Evolutionary conservation across 1,284 basidiomycete species (phyloP), one percentile per base, ranked within the genome.

Genomic region (Rugosomyces carneus): DNA sequence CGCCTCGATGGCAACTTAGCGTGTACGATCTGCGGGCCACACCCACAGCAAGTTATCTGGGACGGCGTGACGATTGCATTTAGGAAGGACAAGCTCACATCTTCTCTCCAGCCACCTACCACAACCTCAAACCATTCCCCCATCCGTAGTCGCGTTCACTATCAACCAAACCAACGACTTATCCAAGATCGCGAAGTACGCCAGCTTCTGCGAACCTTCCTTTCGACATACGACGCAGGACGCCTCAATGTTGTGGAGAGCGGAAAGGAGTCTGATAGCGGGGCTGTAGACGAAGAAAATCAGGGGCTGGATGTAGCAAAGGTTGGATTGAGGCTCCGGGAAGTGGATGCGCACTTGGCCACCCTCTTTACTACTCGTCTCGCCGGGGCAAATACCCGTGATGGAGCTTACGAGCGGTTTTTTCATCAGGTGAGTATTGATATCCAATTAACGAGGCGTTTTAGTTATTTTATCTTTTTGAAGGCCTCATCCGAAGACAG

Each of bases 11-110:
- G 21, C 23, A 38, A 27, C 18, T 42, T 47, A 40, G 19, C 4
- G 16, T 47, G 45, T 19, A 27, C 40, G 9, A 42, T 36, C 2
- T 47, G 45, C 37, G 40, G 45, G 6, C 40, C 40, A 39, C 15
- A 15, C 3, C 45, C 40, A 40, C 5, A 18, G 24, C 15, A 36
- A 5, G 21, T 45, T 18, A 40, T 45, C 18, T 35, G 32, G 32
- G 32, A 35, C 16, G 44, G 20, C 18, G 37, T 36, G 15, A 34
- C 31, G 11, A 11, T 45, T n/a, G 36, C 37, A 4, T 15, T 45
- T 26, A 5, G 32, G 6, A 35, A 35, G n/a, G 16, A 35, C 5
- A n/a, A 35, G 13, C 5, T 35, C 8, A 18, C 35, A 32, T n/a
- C 26, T 34, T 35, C 32, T n/a, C 32, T 35, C 6, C 13, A n/a